These are phyloP conservation scores for Phytophthora meadii DNA, from an alignment of 352 stramenopile genomes.

Conservation along the genomic window DNA sequence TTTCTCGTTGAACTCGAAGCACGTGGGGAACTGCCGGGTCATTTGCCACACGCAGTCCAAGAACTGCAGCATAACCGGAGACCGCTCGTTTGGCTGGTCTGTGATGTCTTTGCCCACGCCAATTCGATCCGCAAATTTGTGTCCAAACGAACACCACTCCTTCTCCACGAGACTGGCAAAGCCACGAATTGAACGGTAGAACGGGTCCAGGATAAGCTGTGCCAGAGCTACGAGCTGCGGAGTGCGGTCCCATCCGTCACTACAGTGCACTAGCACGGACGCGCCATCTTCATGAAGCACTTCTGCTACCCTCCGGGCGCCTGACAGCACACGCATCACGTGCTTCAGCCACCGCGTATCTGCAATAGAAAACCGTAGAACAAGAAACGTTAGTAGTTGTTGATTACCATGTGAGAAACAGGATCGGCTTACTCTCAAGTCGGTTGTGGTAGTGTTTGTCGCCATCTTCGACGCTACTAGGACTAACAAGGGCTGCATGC, in stretches of 20 bases:
- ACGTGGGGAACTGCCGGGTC: slow-evolving; percentile 88
- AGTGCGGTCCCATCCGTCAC: slow-evolving; percentile 89
- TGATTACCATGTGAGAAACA: neutral
- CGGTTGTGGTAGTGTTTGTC: slow-evolving; percentile 90
- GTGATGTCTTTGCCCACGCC: slow-evolving; percentile 82
- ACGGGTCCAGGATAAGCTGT: slow-evolving; percentile 87
- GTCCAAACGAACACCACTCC: slow-evolving; percentile 90
- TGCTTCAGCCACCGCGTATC: slow-evolving; percentile 97
- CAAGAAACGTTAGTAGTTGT: slow-evolving; percentile 8
- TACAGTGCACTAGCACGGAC: slow-evolving; percentile 87
- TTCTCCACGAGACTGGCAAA: slow-evolving; percentile 89
- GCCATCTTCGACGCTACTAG: slow-evolving; percentile 82
- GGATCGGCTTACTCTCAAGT: slow-evolving; percentile 70
- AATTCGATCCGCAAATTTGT: slow-evolving; percentile 90
- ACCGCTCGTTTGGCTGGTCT: slow-evolving; percentile 84
- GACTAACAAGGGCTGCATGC: slow-evolving; percentile 73
- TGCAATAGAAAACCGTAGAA: slow-evolving; percentile 26
- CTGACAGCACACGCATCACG: slow-evolving; percentile 90
- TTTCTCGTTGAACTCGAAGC: slow-evolving; percentile 91
- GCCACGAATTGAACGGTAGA: slow-evolving; percentile 86
- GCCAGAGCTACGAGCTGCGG: slow-evolving; percentile 82
- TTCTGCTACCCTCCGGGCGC: slow-evolving; percentile 73
- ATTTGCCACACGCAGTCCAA: slow-evolving; percentile 90
- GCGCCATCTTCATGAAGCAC: slow-evolving; percentile 87
- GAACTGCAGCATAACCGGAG: slow-evolving; percentile 89